Evolutionary conservation across 2,329 filamentous ascomycete genomes (phyloP).

Genomic region (Magnaporthiopsis poae): DNA sequence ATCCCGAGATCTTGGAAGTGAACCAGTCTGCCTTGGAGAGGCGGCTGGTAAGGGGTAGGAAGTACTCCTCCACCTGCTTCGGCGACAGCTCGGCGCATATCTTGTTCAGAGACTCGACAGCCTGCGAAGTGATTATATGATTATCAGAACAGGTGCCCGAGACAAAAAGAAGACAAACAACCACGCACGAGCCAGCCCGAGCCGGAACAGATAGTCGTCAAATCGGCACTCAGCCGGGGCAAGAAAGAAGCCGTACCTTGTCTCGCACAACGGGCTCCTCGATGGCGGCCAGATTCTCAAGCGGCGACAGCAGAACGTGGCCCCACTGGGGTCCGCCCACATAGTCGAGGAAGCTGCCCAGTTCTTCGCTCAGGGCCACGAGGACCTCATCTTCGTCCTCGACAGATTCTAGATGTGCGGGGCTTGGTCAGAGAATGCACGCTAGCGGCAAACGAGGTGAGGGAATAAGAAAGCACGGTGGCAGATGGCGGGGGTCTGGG

Average conservation of each 20-base stretch:
- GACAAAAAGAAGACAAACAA: neutral
- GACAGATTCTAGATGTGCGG: slow-evolving; percentile 65
- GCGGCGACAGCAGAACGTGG: slow-evolving; percentile 88
- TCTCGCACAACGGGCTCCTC: slow-evolving; percentile 95
- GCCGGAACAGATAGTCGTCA: neutral
- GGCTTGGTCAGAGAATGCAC: neutral
- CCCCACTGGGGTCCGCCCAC: slow-evolving; percentile 88
- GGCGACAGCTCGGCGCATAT: slow-evolving; percentile 88
- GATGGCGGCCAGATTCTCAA: slow-evolving; percentile 96
- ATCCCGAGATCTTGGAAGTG: slow-evolving; percentile 96
- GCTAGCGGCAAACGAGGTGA: neutral
- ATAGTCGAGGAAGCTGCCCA: slow-evolving; percentile 94
- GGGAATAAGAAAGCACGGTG: neutral
- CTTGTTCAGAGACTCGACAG: slow-evolving; percentile 98
- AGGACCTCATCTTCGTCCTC: slow-evolving; percentile 98
- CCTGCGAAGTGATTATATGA: slow-evolving; percentile 40
- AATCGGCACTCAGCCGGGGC: neutral
- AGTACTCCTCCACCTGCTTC: slow-evolving; percentile 91
- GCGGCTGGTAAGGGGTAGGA: slow-evolving; percentile 88
- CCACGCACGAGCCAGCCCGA: neutral
- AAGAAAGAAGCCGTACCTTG: slow-evolving; percentile 54
- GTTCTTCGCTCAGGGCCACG: slow-evolving; percentile 90
- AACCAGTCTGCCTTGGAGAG: slow-evolving; percentile 99
- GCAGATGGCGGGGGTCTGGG: slow-evolving; percentile 13
- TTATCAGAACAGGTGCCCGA: neutral